These are phyloP conservation scores for Angophora floribunda DNA, from an alignment of 345 rosid species.

Conservation along the genomic window DNA sequence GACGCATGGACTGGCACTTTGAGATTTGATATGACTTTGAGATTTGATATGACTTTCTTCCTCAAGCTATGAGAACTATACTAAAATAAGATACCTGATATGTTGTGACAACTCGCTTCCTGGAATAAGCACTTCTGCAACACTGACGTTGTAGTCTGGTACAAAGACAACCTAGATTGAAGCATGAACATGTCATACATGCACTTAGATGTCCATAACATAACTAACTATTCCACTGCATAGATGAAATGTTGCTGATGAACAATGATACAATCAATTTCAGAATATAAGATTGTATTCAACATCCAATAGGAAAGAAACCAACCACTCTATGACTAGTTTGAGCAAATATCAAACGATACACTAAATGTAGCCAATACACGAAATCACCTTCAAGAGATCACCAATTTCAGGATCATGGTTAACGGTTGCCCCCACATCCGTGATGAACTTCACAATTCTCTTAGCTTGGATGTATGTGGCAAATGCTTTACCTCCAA, in stretches of 20 bases:
- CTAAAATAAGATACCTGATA: slow-evolving; percentile 17
- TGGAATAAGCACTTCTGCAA: slow-evolving; percentile 39
- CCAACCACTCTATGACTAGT: neutral
- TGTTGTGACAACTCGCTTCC: slow-evolving; percentile 50
- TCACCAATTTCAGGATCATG: slow-evolving; percentile 33
- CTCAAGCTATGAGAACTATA: neutral
- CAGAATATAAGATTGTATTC: neutral
- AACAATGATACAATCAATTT: neutral
- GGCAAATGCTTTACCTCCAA: slow-evolving; percentile 49
- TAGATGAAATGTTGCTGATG: neutral
- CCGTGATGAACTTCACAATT: slow-evolving; percentile 42
- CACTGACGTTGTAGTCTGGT: slow-evolving; percentile 45
- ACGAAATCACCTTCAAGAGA: slow-evolving; percentile 22
- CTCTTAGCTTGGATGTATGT: slow-evolving; percentile 49
- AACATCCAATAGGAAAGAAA: neutral
- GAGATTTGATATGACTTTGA: neutral
- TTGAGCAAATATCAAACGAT: neutral
- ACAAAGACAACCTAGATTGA: slow-evolving; percentile 33
- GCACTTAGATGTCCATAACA: neutral
- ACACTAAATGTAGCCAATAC: neutral
- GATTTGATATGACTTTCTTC: neutral
- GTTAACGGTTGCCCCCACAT: slow-evolving; percentile 31
- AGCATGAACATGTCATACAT: neutral
- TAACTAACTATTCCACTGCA: neutral
- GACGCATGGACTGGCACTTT: neutral